phyloP scores from a whole-genome alignment of 1,284 basidiomycete species.

The Fomitopsis palustris region DNA sequence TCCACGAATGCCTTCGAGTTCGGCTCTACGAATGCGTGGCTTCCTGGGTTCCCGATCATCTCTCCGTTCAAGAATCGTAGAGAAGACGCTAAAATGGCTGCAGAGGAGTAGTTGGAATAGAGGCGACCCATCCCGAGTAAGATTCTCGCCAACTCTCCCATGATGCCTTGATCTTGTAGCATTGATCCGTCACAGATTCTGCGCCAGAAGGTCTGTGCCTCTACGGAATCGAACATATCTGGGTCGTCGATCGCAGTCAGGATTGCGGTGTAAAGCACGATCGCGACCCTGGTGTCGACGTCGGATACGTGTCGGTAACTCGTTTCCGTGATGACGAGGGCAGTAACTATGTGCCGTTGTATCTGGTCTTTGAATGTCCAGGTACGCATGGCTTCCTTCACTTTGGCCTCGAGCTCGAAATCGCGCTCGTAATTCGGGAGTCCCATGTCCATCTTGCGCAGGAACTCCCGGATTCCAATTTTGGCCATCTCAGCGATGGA shows the following conservation, averaged over 20 bases:
- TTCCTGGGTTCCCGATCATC: constrained; percentile 10
- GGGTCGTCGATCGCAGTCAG: constrained; percentile 1
- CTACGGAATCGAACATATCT: neutral
- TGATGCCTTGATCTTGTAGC: neutral
- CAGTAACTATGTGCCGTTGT: neutral
- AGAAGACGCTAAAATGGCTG: constrained; percentile 10
- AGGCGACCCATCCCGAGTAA: constrained; percentile 10
- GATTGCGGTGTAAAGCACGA: constrained; percentile 4
- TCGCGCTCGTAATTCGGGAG: neutral
- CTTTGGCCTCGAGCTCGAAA: neutral
- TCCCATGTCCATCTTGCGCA: neutral
- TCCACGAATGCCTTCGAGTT: constrained; percentile 7
- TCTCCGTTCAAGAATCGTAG: constrained; percentile 13
- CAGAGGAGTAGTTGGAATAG: constrained; percentile 9
- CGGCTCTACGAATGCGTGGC: neutral
- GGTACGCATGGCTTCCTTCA: neutral
- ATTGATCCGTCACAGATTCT: neutral
- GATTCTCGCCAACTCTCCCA: constrained; percentile 9
- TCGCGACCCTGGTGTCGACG: constrained; percentile 3
- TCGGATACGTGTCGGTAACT: constrained; percentile 1
- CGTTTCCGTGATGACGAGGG: neutral
- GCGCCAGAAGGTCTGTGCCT: neutral
- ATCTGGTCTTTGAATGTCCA: neutral
- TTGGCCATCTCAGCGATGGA: neutral
- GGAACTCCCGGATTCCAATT: neutral